Evolutionary conservation across 495 filamentous ascomycete genomes (phyloP).

Genomic region (Coniosporium apollinis): DNA sequence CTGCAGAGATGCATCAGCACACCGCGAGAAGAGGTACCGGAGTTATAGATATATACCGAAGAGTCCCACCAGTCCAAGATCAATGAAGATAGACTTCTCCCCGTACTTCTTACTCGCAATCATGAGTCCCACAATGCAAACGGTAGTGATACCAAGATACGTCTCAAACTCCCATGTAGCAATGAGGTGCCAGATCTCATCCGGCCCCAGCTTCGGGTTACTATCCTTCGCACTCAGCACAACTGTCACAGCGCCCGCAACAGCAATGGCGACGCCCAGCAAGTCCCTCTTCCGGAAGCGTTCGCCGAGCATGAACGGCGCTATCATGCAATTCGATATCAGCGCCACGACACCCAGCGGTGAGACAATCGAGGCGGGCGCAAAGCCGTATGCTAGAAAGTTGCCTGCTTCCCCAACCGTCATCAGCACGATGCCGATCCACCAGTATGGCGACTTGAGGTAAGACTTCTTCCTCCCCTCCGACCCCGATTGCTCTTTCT

Average conservation of each 20-base stretch:
- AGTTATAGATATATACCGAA: slow-evolving; percentile 48
- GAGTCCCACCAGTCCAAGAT: slow-evolving; percentile 79
- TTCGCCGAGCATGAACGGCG: slow-evolving; percentile 83
- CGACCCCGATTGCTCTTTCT: too few relatives aligned
- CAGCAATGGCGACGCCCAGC: slow-evolving; percentile 69
- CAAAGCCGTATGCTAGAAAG: slow-evolving; percentile 95
- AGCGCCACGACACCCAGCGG: slow-evolving; percentile 88
- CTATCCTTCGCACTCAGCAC: slow-evolving; percentile 81
- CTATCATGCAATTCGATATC: slow-evolving; percentile 91
- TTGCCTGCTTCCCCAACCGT: slow-evolving; percentile 86
- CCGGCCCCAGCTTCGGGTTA: slow-evolving; percentile 79
- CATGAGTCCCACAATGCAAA: slow-evolving; percentile 57
- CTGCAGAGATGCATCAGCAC: too few relatives aligned
- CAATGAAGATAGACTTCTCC: slow-evolving; percentile 70
- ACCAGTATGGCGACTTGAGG: slow-evolving; percentile 87
- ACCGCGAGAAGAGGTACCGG: not conserved
- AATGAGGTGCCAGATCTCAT: slow-evolving; percentile 80
- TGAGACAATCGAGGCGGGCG: slow-evolving; percentile 96
- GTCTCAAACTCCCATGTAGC: slow-evolving; percentile 80
- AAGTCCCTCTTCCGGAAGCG: slow-evolving; percentile 70
- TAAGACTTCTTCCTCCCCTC: slow-evolving; percentile 50
- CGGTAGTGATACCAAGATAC: slow-evolving; percentile 62
- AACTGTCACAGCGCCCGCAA: slow-evolving; percentile 78
- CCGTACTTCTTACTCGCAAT: slow-evolving; percentile 73
- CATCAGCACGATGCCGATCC: slow-evolving; percentile 82